These are phyloP conservation scores for Erodium texanum DNA, from an alignment of 441 rosid species.

Conservation along the genomic window DNA sequence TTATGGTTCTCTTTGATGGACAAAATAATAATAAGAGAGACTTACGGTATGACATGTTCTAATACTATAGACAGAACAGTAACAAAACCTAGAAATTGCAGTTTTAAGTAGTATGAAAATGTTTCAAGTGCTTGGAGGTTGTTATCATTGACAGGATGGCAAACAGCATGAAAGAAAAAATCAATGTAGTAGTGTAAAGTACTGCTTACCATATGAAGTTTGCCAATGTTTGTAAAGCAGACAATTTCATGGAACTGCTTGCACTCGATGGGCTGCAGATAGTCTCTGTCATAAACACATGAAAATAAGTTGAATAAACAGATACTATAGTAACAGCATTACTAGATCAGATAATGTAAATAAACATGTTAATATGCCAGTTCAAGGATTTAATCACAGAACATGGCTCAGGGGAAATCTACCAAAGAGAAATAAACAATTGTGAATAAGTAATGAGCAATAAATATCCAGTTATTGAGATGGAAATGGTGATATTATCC, in stretches of 20 bases:
- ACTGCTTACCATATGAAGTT: constrained; percentile 58
- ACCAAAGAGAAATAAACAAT: not conserved
- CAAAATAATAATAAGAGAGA: too few relatives aligned
- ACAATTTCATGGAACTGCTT: constrained; percentile 58
- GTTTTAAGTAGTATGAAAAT: not conserved
- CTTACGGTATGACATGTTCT: too few relatives aligned
- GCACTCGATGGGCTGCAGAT: constrained; percentile 72
- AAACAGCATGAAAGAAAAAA: not conserved
- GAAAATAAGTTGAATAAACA: constrained; percentile 13
- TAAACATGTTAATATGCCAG: not conserved
- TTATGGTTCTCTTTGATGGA: too few relatives aligned
- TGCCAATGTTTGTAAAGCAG: constrained; percentile 65
- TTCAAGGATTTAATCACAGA: constrained; percentile 1
- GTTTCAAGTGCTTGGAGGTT: not conserved
- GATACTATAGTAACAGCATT: constrained; percentile 8
- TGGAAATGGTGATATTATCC: not conserved
- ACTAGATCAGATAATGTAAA: constrained; percentile 8
- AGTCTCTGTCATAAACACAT: constrained; percentile 41
- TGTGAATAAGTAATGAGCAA: not conserved
- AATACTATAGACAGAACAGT: too few relatives aligned
- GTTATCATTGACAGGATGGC: not conserved
- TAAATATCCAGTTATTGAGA: not conserved
- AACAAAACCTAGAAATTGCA: not conserved
- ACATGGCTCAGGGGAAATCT: not conserved
- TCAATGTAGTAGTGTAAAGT: not conserved